These are phyloP conservation scores for Diplodia mutila DNA, from an alignment of 2,329 filamentous ascomycete species.

Conservation along the genomic window DNA sequence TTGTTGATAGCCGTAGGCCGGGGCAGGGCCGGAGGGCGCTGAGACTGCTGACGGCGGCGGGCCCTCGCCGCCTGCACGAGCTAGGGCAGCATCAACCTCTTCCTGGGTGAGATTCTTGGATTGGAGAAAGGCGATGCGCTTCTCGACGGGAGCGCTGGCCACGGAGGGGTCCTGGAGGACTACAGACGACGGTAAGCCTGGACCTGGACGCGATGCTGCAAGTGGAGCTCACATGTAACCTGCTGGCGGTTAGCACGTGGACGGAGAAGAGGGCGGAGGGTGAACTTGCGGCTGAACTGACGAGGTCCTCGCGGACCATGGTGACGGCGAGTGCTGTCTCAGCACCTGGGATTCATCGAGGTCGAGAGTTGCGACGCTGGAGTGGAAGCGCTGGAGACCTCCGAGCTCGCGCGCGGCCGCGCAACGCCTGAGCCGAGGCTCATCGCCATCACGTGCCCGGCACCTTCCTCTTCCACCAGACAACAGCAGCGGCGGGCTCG, in stretches of 20 bases:
- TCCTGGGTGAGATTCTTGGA: conserved; percentile 97
- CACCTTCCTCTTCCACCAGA: too few relatives aligned
- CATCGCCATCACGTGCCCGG: not conserved
- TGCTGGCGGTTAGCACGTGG: conserved; percentile 38
- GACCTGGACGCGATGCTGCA: not conserved
- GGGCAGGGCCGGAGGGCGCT: conserved; percentile 51
- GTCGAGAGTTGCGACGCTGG: not conserved
- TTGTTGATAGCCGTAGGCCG: conserved; percentile 50
- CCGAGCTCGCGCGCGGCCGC: conserved; percentile 10
- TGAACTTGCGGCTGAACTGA: conserved; percentile 69
- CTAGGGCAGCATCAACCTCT: conserved; percentile 84
- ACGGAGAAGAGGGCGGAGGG: not conserved
- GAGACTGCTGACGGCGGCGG: conserved; percentile 46
- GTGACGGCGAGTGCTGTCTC: conserved; percentile 47
- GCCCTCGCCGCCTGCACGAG: conserved; percentile 68
- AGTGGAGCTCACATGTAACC: conserved; percentile 55
- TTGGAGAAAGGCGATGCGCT: conserved; percentile 87
- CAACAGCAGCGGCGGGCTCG: too few relatives aligned
- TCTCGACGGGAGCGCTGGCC: conserved; percentile 85
- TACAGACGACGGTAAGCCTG: conserved; percentile 42
- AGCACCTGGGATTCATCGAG: conserved; percentile 17
- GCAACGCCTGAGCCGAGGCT: conserved; percentile 13
- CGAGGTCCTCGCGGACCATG: conserved; percentile 92
- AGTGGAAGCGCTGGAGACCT: not conserved
- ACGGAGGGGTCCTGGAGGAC: conserved; percentile 95